phyloP scores from a whole-genome alignment of 345 rosid genomes.

The Euphorbia lathyris region DNA sequence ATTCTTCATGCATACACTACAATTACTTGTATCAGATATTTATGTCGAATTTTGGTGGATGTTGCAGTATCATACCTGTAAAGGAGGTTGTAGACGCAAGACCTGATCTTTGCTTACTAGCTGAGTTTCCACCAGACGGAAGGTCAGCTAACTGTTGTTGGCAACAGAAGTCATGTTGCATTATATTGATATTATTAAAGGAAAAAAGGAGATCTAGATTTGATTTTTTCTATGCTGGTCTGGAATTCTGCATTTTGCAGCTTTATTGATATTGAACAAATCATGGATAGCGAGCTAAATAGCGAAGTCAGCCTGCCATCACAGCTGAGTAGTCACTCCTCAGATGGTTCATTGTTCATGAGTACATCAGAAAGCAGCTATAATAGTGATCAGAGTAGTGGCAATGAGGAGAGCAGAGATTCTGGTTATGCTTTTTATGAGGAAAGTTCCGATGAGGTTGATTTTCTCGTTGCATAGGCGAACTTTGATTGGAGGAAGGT shows the following conservation, averaged over 20 bases:
- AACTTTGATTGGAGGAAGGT: conserved; percentile 8
- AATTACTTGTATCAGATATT: background rate
- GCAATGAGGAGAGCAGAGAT: conserved; percentile 57
- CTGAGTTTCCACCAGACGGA: conserved; percentile 68
- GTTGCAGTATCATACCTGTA: conserved; percentile 56
- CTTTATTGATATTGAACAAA: conserved; percentile 51
- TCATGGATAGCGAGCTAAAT: conserved; percentile 51
- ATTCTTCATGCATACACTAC: conserved; percentile 2
- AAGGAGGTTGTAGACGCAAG: conserved; percentile 69
- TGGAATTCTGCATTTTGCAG: conserved; percentile 43
- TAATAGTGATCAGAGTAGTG: conserved; percentile 62
- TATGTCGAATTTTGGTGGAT: conserved; percentile 13
- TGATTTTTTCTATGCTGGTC: conserved; percentile 12
- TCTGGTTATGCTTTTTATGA: conserved; percentile 42
- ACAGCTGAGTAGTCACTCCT: conserved; percentile 36
- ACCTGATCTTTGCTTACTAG: conserved; percentile 62
- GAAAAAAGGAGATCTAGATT: background rate
- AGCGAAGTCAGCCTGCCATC: conserved; percentile 46
- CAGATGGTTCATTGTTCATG: conserved; percentile 45
- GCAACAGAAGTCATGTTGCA: background rate
- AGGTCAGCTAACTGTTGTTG: conserved; percentile 38
- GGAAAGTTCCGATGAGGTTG: conserved; percentile 70
- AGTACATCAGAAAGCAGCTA: conserved; percentile 63
- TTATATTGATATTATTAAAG: background rate
- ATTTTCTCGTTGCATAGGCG: conserved; percentile 41